A percentile compares a stretch with the other conserved stretches of the same genome.
Evolutionary conservation across 495 filamentous ascomycete species (phyloP).

Genomic region (Daldinia decipiens): DNA sequence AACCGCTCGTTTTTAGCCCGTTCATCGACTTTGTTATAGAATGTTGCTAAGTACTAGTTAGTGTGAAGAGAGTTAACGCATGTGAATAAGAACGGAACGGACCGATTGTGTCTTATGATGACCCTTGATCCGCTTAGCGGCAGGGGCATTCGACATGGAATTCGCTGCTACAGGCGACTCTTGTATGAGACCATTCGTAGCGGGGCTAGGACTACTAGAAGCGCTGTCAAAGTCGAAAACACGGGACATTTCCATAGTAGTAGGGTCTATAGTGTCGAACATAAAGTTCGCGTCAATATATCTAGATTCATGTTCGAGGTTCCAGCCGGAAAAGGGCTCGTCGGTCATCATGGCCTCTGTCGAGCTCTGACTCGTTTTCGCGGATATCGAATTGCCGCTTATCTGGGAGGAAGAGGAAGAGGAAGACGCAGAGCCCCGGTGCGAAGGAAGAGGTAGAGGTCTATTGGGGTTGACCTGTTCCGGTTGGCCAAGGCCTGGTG

Average conservation of each 20-base stretch:
- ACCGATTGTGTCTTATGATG: slow-evolving; percentile 51
- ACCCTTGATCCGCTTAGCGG: slow-evolving; percentile 44
- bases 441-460: slow-evolving; percentile 21
- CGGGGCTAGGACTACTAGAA: slow-evolving; percentile 70
- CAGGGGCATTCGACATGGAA: slow-evolving; percentile 26
- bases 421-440: slow-evolving; percentile 47
- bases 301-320: slow-evolving; percentile 28
- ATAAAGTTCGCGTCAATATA: slow-evolving; percentile 27
- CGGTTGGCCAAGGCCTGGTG: slow-evolving; percentile 8
- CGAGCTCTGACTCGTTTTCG: slow-evolving; percentile 40
- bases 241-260: slow-evolving; percentile 62
- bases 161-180: slow-evolving; percentile 25
- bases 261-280: slow-evolving; percentile 35
- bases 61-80: slow-evolving; percentile 8
- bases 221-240: slow-evolving; percentile 78
- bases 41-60: slow-evolving; percentile 50
- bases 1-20: slow-evolving; percentile 49
- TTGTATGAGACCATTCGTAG: slow-evolving; percentile 43
- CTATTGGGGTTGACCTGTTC: slow-evolving; percentile 20
- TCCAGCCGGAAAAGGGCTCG: slow-evolving; percentile 26
- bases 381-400: slow-evolving; percentile 38
- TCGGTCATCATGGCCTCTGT: slow-evolving; percentile 39
- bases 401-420: slow-evolving; percentile 43
- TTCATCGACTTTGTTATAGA: slow-evolving; percentile 52
- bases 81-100: slow-evolving; percentile 15